Conservation (phyloP, 1,139 yeast genomes). For the Candida albicans region DNA sequence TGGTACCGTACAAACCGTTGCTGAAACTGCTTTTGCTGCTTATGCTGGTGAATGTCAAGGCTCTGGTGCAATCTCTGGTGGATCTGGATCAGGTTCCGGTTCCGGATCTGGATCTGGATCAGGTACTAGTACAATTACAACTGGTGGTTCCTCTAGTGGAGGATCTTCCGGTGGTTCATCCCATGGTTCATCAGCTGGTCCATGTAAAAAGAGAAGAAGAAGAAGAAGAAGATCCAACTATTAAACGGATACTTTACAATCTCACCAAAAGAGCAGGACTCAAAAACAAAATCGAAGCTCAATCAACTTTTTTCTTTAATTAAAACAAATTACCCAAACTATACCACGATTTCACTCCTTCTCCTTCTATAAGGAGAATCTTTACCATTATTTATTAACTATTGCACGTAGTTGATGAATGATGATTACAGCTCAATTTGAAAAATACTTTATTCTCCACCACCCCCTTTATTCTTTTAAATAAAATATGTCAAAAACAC, state of each 20-base stretch:
- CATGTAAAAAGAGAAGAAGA: constrained; percentile 40
- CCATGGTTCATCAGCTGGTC: constrained; percentile 18
- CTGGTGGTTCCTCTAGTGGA: constrained; percentile 13
- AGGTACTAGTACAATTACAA: constrained; percentile 13
- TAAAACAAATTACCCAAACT: too few species aligned
- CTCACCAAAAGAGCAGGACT: constrained; percentile 2
- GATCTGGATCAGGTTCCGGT: too few species aligned
- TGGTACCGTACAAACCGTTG: constrained; percentile 37
- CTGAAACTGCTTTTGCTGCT: constrained; percentile 44
- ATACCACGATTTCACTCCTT: too few species aligned
- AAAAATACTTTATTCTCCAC: too few species aligned
- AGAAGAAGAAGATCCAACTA: constrained; percentile 25
- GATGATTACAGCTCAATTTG: not conserved
- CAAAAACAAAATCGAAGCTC: not conserved
- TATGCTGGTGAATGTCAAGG: constrained; percentile 39
- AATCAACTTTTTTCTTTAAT: not conserved
- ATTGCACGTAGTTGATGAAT: constrained; percentile 4
- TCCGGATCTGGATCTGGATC: not conserved
- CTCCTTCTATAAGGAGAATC: not conserved
- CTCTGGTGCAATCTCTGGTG: constrained; percentile 11
- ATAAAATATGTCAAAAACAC: not conserved
- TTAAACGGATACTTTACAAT: constrained; percentile 3
- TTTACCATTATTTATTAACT: not conserved
- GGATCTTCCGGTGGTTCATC: constrained; percentile 6
- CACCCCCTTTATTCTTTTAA: not conserved